Evolutionary conservation across 495 filamentous ascomycete species (phyloP).

Genomic region (Penicillium daleae): DNA sequence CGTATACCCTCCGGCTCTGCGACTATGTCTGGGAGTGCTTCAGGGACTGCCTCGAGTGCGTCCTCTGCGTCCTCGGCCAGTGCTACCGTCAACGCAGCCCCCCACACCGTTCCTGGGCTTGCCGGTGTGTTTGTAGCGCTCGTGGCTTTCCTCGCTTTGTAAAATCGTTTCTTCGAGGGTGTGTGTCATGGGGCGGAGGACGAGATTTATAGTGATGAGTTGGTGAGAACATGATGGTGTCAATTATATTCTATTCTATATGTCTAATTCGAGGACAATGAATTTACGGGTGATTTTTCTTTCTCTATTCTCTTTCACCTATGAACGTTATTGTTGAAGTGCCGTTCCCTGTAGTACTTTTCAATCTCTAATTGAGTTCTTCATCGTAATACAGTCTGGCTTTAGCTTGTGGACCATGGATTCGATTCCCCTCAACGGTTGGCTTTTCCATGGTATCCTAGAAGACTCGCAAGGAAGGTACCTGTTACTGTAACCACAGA

Average conservation of each 20-base stretch:
- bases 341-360: not conserved
- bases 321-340: not conserved
- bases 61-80: not conserved
- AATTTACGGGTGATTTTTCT: not conserved
- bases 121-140: slow-evolving; percentile 1
- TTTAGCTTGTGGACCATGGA: not conserved
- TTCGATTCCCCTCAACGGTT: not conserved
- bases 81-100: slow-evolving; percentile 1
- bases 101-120: slow-evolving; percentile 5
- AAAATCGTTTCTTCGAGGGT: not conserved
- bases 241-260: not conserved
- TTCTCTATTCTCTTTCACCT: not conserved
- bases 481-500: not conserved
- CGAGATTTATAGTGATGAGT: not conserved
- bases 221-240: not conserved
- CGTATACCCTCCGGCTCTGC: slow-evolving; percentile 6
- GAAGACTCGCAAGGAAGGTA: not conserved
- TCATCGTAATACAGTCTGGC: not conserved
- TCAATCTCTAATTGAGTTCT: not conserved
- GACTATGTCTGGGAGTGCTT: slow-evolving; percentile 4
- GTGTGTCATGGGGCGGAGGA: not conserved
- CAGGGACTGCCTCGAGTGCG: not conserved
- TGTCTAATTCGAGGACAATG: not conserved
- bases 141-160: slow-evolving; percentile 7
- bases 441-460: not conserved